Evolutionary conservation across 768 basidiomycete genomes (phyloP), one percentile per base, ranked within the genome.

Genomic region (Leucocoprinus leucothites): DNA sequence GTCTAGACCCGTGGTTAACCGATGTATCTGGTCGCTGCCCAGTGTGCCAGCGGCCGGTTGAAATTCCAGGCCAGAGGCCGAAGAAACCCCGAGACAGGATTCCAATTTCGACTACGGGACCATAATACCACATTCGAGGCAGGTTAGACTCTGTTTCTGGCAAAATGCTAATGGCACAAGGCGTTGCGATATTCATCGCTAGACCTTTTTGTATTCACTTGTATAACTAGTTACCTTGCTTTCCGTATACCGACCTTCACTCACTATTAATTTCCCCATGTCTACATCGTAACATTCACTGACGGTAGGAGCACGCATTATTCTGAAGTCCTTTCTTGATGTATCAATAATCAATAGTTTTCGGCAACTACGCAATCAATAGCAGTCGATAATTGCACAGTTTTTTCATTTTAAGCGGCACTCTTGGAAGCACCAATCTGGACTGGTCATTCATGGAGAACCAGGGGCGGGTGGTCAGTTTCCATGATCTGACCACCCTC

Each of bases 11-110:
- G 19, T 96, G 94, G 94, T 69, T 96, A 48, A 84, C 75, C 2
- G 86, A 89, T 57, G 86, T 92, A 13, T 91, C 89, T 25, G 93
- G 91, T 3, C 81, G 91, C 28, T 96, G 93, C 74, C 93, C 93
- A 6, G 82, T 87, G 16, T 96, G 93, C 66, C 91, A 95, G 66
- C 74, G 85, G 28, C 73, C 84, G 22, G 90, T 93, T 13, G 82
- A 87, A 54, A 63, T 80, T 21, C 68, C 73, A 21, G 69, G 75
- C 57, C 64, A 64, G 45, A 64, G 63, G 54, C 65, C 70, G 60
- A 74, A 69, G 65, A 68, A 69, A 34, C 13, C 47, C 16, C 47
- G 54, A 49, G 47, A 44, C 4, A 44, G 51, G 16, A n/a, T n/a
- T 8, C 38, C 38, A 38, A 22, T 7, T 31, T 24, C 42, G 35